phyloP scores from a whole-genome alignment of 1,139 yeast species.

The Arxiozyma bovina region DNA sequence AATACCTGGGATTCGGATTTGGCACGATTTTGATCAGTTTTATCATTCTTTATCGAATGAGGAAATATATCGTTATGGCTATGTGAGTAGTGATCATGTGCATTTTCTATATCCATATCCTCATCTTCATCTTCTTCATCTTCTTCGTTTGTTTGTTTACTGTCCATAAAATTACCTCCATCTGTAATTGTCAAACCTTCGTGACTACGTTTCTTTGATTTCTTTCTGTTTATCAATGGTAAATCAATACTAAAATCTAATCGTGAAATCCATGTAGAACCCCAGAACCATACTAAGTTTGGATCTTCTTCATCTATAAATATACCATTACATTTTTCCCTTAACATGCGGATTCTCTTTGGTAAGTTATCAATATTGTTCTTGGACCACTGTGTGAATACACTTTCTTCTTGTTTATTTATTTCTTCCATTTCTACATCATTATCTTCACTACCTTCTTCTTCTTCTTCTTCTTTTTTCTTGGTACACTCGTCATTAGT shows the following conservation, averaged over 20 bases:
- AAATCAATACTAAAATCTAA: conserved; percentile 59
- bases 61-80: background rate
- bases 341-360: conserved; percentile 46
- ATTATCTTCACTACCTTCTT: conserved; percentile 42
- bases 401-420: conserved; percentile 13
- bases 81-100: conserved; percentile 1
- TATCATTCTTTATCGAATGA: conserved; percentile 8
- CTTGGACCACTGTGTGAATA: conserved; percentile 73
- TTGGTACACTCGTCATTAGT: conserved; percentile 9
- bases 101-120: conserved; percentile 31
- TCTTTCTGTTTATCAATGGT: conserved; percentile 38
- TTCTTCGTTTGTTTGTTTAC: conserved; percentile 17
- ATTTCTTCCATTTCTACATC: background rate
- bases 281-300: conserved; percentile 71
- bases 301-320: conserved; percentile 37
- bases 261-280: conserved; percentile 74
- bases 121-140: conserved; percentile 19
- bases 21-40: conserved; percentile 30
- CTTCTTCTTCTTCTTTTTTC: conserved; percentile 12
- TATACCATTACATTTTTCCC: conserved; percentile 69
- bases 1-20: conserved; percentile 40
- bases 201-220: conserved; percentile 52
- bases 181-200: conserved; percentile 51
- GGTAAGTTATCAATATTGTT: conserved; percentile 71
- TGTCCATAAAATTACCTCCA: conserved; percentile 27